Evolutionary conservation across 129 eudicot genomes (phyloP), one percentile per base, ranked within the genome.

Genomic region (Escallonia herrerae): DNA sequence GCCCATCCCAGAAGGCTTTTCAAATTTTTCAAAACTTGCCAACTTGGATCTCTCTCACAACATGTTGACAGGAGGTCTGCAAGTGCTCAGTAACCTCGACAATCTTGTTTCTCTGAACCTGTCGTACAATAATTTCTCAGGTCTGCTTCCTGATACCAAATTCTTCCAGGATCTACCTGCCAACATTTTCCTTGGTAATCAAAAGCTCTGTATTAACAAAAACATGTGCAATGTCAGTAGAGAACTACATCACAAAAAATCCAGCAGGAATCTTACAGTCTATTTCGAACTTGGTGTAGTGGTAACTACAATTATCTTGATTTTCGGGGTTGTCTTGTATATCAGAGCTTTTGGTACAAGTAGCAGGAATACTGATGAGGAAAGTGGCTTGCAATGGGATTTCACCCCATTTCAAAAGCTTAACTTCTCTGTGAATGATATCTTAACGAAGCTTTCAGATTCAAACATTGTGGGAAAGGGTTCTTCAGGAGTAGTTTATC

Each of bases 351-450:
- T 53, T 6, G 68, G 58, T 7, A 4, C 58, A 44, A 60, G 47
- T 33, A 8, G 38, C 43, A 53, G 57, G 41, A 68, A 66, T 51
- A 65, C 63, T 4, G 84, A 79, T 43, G 82, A 83, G 53, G 88
- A 83, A 53, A 64, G 70, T 52, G 79, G 70, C 38, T 62, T 83
- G 56, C 74, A 68, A 40, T 83, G 88, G 88, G 70, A 79, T 48
- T 76, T 83, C 65, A 83, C 76, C 63, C 88, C 82, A 60, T 83
- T 78, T 54, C 88, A 79, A 53, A 83, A 79, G 73, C 74, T 83
- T 58, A 76, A 68, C 45, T 73, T 83, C 77, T 75, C 82, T 7
- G 72, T 76, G 3, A 60, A 69, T 47, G 84, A 79, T 41, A 62
- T 83, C 8, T 40, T 83, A 49, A 67, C 73, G 58, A 61, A 69